Percentiles rank a stretch among this genome's conserved stretches.
Evolutionary conservation across 345 rosid genomes (phyloP).

Genomic region (Citrus mangshanensis): DNA sequence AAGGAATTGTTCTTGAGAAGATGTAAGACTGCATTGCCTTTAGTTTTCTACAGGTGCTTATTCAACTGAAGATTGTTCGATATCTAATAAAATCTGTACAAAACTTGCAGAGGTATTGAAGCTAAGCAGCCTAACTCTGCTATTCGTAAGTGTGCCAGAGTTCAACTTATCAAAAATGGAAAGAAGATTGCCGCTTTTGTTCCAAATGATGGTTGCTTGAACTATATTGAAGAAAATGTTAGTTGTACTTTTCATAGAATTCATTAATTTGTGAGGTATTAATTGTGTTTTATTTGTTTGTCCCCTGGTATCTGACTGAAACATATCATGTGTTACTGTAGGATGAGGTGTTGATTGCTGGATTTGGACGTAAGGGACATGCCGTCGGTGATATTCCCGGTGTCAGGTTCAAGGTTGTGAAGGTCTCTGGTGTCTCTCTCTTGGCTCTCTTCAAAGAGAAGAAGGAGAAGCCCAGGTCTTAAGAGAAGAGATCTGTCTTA

Average conservation of each 20-base stretch:
- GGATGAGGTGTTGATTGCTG: slow-evolving; percentile 82
- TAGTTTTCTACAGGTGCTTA: background rate
- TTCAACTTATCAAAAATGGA: slow-evolving; percentile 88
- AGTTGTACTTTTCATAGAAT: background rate
- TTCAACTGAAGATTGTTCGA: background rate
- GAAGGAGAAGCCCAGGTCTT: slow-evolving; percentile 88
- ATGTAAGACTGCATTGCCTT: slow-evolving; percentile 33
- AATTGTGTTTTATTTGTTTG: background rate
- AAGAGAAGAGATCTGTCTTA: background rate
- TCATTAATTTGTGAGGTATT: background rate
- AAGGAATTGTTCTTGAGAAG: slow-evolving; percentile 79
- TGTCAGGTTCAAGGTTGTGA: slow-evolving; percentile 83
- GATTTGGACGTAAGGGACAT: slow-evolving; percentile 82
- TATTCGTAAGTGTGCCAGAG: slow-evolving; percentile 92
- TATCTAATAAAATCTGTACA: background rate
- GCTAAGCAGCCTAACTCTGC: slow-evolving; percentile 99
- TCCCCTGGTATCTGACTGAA: background rate
- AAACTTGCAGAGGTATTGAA: slow-evolving; percentile 70
- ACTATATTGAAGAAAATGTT: slow-evolving; percentile 91
- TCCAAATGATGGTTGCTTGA: slow-evolving; percentile 94
- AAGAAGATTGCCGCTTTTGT: slow-evolving; percentile 98
- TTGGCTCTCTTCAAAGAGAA: slow-evolving; percentile 79
- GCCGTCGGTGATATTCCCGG: slow-evolving; percentile 92
- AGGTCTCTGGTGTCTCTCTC: slow-evolving; percentile 81
- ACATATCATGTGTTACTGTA: slow-evolving; percentile 6